phyloP scores from a whole-genome alignment of 805 yeast genomes.

The Lipomyces oligophaga region DNA sequence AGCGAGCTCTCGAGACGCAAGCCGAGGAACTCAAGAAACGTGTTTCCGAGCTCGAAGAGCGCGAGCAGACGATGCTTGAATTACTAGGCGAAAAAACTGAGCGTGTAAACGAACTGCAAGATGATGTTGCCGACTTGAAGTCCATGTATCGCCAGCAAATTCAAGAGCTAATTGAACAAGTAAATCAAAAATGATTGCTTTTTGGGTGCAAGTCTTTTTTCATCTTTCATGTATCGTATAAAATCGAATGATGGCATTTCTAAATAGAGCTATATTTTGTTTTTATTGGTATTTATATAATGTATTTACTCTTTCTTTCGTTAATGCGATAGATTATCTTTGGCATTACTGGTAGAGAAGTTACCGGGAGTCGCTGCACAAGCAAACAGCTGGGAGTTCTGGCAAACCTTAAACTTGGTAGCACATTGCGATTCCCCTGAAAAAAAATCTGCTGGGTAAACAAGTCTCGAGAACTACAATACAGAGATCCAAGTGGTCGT shows the following conservation, averaged over 20 bases:
- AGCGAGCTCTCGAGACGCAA: conserved; percentile 37
- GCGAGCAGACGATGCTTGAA: conserved; percentile 59
- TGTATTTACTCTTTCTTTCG: background rate
- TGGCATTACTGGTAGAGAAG: too few species aligned
- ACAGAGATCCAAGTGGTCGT: too few species aligned
- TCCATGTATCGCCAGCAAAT: conserved; percentile 79
- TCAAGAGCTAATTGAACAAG: conserved; percentile 68
- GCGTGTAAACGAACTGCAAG: conserved; percentile 73
- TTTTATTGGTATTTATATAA: background rate
- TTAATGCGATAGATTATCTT: background rate
- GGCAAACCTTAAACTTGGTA: too few species aligned
- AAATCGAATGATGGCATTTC: background rate
- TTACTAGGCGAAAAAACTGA: conserved; percentile 86
- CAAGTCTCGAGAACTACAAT: too few species aligned
- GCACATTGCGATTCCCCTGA: too few species aligned
- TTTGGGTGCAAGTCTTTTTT: background rate
- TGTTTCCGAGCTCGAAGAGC: conserved; percentile 38
- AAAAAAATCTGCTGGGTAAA: too few species aligned
- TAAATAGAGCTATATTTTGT: background rate
- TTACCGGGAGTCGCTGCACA: too few species aligned
- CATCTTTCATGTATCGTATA: background rate
- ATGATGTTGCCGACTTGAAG: conserved; percentile 86
- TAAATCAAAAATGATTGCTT: conserved; percentile 42
- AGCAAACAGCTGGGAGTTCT: too few species aligned
- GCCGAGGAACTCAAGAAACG: conserved; percentile 46